Conservation (phyloP, 2,329 filamentous ascomycete species). For the Fusarium haematococcum region DNA sequence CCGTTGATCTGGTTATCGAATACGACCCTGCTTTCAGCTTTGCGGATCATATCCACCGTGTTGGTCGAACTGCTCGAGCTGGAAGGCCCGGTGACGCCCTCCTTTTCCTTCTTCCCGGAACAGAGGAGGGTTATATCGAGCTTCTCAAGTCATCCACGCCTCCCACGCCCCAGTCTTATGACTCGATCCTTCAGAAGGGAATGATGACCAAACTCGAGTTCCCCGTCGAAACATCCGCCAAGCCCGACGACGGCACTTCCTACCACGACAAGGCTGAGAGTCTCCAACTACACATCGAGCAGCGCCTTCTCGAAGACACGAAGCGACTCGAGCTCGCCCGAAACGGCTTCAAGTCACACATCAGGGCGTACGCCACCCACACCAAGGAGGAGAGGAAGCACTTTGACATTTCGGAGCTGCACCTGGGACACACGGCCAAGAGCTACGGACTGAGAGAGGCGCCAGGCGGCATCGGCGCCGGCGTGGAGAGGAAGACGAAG, state of each 20-base stretch:
- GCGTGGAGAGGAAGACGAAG: conserved; percentile 61
- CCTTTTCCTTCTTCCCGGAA: conserved; percentile 90
- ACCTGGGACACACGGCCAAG: conserved; percentile 94
- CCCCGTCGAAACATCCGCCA: conserved; percentile 75
- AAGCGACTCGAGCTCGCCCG: conserved; percentile 83
- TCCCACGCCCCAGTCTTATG: conserved; percentile 63
- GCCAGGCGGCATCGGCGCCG: conserved; percentile 81
- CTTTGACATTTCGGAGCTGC: conserved; percentile 92
- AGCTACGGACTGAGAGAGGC: conserved; percentile 91
- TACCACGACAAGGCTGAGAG: conserved; percentile 66
- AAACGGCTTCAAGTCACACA: conserved; percentile 89
- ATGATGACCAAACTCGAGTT: conserved; percentile 71
- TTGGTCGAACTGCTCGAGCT: conserved; percentile 93
- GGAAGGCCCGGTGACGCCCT: conserved; percentile 88
- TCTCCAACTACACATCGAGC: conserved; percentile 70
- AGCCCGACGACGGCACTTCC: conserved; percentile 55
- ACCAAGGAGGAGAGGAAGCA: conserved; percentile 84
- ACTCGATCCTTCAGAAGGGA: conserved; percentile 72
- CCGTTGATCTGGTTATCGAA: conserved; percentile 94
- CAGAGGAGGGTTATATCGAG: conserved; percentile 90
- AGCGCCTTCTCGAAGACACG: conserved; percentile 69
- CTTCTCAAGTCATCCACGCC: conserved; percentile 69
- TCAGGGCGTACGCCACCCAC: conserved; percentile 95
- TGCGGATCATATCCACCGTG: conserved; percentile 93
- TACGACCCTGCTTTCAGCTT: conserved; percentile 96